A percentile compares a stretch with the other conserved stretches of the same genome.
Conservation (phyloP, 768 basidiomycete species). For the Mycena chlorophos region DNA sequence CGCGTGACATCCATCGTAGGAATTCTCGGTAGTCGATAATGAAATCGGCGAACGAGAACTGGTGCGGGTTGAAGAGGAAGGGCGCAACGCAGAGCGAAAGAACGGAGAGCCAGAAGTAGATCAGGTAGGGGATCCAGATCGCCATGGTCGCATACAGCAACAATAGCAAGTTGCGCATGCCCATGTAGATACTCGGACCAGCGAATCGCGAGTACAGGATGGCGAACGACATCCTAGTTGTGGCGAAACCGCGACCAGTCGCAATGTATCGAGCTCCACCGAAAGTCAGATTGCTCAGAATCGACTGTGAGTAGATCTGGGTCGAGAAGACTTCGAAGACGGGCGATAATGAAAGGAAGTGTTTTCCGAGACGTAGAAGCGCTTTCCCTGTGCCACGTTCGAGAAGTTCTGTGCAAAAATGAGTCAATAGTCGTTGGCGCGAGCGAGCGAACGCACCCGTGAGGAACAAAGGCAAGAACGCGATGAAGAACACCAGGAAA, state of each 20-base stretch:
- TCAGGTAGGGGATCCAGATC: constrained; percentile 91
- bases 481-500: constrained; percentile 98
- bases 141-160: constrained; percentile 89
- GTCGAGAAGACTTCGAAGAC: constrained; percentile 99
- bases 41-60: constrained; percentile 96
- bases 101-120: constrained; percentile 99
- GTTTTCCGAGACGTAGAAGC: constrained; percentile 89
- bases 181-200: constrained; percentile 99
- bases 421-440: constrained; percentile 1
- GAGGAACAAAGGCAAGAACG: constrained; percentile 93
- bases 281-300: constrained; percentile 94
- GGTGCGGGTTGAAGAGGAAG: constrained; percentile 99
- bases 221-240: constrained; percentile 92
- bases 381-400: constrained; percentile 97
- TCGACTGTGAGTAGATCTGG: constrained; percentile 96
- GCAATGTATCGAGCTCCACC: constrained; percentile 99
- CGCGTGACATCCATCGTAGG: constrained; percentile 98
- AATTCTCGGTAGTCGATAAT: constrained; percentile 99
- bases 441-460: constrained; percentile 65
- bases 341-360: constrained; percentile 95
- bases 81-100: constrained; percentile 93
- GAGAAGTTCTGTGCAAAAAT: constrained; percentile 68
- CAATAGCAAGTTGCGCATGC: constrained; percentile 89
- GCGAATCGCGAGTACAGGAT: constrained; percentile 99
- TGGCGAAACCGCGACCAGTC: constrained; percentile 98